phyloP scores from a whole-genome alignment of 2,329 filamentous ascomycete species.

The Coniochaeta ligniaria region DNA sequence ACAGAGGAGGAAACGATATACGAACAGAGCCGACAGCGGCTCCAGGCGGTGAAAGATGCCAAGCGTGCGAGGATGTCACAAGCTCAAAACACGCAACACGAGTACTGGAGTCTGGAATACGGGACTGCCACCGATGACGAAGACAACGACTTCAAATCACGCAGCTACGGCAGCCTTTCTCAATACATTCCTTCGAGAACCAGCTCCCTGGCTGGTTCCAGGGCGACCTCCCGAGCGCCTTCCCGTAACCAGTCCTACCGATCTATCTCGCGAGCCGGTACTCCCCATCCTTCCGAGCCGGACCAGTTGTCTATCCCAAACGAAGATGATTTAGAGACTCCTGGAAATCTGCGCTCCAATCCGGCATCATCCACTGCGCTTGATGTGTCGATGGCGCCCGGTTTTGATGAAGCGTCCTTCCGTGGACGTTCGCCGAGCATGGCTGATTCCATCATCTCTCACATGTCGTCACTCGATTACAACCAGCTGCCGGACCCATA shows the following conservation, averaged over 20 bases:
- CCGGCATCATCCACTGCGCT: conserved; percentile 50
- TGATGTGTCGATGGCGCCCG: conserved; percentile 71
- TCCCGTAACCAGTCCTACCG: conserved; percentile 40
- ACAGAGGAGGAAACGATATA: conserved; percentile 55
- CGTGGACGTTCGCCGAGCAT: conserved; percentile 72
- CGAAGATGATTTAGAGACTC: conserved; percentile 48
- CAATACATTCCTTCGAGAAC: conserved; percentile 26
- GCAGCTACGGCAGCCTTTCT: conserved; percentile 31
- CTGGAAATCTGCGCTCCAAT: conserved; percentile 44
- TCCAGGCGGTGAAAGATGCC: conserved; percentile 48
- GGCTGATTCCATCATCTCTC: conserved; percentile 67
- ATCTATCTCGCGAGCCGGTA: conserved; percentile 27
- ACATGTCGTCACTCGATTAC: conserved; percentile 58
- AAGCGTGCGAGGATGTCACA: conserved; percentile 48
- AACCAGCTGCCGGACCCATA: conserved; percentile 57
- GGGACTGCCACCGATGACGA: conserved; percentile 50
- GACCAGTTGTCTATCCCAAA: conserved; percentile 24
- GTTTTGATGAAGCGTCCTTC: conserved; percentile 55
- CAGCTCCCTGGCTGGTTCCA: conserved; percentile 28
- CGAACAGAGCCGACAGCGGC: conserved; percentile 50
- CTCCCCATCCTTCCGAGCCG: conserved; percentile 24
- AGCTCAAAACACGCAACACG: conserved; percentile 44
- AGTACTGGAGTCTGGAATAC: conserved; percentile 81
- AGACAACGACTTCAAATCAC: conserved; percentile 31
- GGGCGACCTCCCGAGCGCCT: conserved; percentile 36